A percentile compares a stretch with the other conserved stretches of the same genome.
These are phyloP conservation scores for Erucastrum elatum DNA, from an alignment of 345 rosid species.

Conservation along the genomic window DNA sequence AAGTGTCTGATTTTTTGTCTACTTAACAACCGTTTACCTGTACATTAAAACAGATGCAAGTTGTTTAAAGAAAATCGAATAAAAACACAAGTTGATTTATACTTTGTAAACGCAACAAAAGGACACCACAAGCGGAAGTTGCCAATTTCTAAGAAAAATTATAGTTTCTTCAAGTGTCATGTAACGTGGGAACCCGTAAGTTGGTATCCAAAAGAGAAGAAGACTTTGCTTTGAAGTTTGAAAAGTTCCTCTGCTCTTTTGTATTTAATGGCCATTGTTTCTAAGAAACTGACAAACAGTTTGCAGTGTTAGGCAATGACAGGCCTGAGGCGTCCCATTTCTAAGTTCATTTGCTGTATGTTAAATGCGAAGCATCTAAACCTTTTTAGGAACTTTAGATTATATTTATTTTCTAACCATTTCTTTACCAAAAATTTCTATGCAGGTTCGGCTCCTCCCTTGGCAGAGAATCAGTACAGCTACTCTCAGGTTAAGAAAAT, in stretches of 20 bases:
- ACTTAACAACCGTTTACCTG: background rate
- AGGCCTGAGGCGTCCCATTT: conserved; percentile 19
- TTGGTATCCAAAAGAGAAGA: background rate
- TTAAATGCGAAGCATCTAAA: background rate
- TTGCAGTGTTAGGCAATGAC: conserved; percentile 4
- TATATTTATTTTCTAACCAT: background rate
- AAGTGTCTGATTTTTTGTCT: background rate
- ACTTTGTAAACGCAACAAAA: background rate
- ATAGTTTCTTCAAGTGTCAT: background rate
- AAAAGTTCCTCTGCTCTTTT: background rate
- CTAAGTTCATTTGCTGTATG: conserved; percentile 13
- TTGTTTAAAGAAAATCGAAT: background rate
- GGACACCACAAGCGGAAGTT: background rate
- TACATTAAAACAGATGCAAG: background rate
- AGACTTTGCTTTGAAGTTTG: background rate
- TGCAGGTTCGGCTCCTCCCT: background rate
- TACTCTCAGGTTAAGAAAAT: background rate
- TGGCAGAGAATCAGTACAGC: background rate
- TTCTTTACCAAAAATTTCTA: background rate
- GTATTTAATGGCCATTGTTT: background rate
- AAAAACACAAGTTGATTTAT: background rate
- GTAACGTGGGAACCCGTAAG: background rate
- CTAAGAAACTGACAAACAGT: conserved; percentile 4
- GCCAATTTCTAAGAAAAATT: background rate
- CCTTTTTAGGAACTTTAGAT: background rate